Base-by-base conservation (phyloP, 2,329 filamentous ascomycete species). In the Cladophialophora psammophila region DNA sequence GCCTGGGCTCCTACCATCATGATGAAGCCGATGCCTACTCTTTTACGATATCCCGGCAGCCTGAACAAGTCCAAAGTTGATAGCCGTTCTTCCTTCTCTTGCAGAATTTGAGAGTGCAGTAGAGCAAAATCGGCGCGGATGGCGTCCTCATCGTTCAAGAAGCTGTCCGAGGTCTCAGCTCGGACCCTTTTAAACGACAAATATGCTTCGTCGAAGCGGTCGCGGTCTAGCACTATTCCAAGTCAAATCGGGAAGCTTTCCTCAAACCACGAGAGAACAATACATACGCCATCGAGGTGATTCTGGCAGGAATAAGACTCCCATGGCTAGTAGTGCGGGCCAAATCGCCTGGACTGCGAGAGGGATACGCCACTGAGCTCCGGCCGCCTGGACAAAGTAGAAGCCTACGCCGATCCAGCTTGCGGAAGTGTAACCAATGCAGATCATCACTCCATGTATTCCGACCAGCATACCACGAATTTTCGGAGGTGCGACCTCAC, bases 251-350 rank as follows among this genome's bases (percentile, higher is more conserved):
- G 3, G 31, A 35, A 5, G 6, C 3, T 15, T 13, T 32, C 35
- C 8, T 5, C 15, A 35, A 9, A 15, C 20, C 38, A 15, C 26
- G 8, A 35, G 34, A 35, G 20, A 4, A n/a, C 15, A 18, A 50
- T 2, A 61, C 56, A 10, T 64, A 65, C 62, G 61, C 56, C 73
- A 75, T 6, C 73, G 67, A 10, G 74, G 74, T 0, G 72, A 72
- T 64, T 75, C 74, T 5, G 74, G 74, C 34, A 74, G 69, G 58
- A 74, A 73, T 1, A 68, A 54, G 32, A 83, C 80, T 3, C 78
- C 82, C 62, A 83, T 74, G 38, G 82, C 76, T 15, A 75, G 66
- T n/a, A 72, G 35, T 36, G 71, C 13, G 9, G 66, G 66, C 45
- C 34, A 55, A 8, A 66, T 15, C 0, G 56, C 40, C 48, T 68